A percentile compares a stretch with the other conserved stretches of the same genome.
Evolutionary conservation across 2,329 filamentous ascomycete species (phyloP).

Genomic region (Arthrobotrys megalospora): DNA sequence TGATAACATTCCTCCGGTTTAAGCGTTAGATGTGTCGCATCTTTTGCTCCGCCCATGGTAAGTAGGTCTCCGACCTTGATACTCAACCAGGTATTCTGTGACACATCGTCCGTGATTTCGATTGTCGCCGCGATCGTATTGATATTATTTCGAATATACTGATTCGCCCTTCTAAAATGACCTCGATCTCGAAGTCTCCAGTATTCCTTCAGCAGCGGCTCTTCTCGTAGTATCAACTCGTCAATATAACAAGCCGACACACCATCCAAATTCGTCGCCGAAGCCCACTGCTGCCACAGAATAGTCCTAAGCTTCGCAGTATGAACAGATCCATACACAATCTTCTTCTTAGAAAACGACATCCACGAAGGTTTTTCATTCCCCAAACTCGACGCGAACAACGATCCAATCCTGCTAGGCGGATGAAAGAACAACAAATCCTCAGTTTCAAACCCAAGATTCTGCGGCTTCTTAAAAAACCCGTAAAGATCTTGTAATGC

Average conservation of each 20-base stretch:
- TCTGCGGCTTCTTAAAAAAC: slow-evolving; percentile 60
- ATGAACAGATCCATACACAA: slow-evolving; percentile 67
- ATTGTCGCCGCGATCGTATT: slow-evolving; percentile 67
- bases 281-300: slow-evolving; percentile 72
- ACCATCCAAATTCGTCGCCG: slow-evolving; percentile 69
- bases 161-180: slow-evolving; percentile 68
- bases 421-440: slow-evolving; percentile 67
- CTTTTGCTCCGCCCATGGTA: slow-evolving; percentile 68
- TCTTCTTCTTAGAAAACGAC: slow-evolving; percentile 63
- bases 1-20: slow-evolving; percentile 68
- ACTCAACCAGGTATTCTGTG: slow-evolving; percentile 67
- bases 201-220: slow-evolving; percentile 66
- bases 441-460: slow-evolving; percentile 65
- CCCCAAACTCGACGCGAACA: slow-evolving; percentile 35
- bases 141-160: slow-evolving; percentile 68
- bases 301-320: slow-evolving; percentile 71
- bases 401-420: slow-evolving; percentile 44
- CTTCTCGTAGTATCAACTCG: slow-evolving; percentile 70
- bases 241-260: slow-evolving; percentile 72
- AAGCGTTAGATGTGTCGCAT: slow-evolving; percentile 68
- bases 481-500: slow-evolving; percentile 52
- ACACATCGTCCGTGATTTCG: slow-evolving; percentile 68
- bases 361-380: slow-evolving; percentile 28
- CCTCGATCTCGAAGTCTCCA: slow-evolving; percentile 69
- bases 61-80: slow-evolving; percentile 68